phyloP scores from a whole-genome alignment of 306 rosid genomes.

The Amphicarpaea edgeworthii region DNA sequence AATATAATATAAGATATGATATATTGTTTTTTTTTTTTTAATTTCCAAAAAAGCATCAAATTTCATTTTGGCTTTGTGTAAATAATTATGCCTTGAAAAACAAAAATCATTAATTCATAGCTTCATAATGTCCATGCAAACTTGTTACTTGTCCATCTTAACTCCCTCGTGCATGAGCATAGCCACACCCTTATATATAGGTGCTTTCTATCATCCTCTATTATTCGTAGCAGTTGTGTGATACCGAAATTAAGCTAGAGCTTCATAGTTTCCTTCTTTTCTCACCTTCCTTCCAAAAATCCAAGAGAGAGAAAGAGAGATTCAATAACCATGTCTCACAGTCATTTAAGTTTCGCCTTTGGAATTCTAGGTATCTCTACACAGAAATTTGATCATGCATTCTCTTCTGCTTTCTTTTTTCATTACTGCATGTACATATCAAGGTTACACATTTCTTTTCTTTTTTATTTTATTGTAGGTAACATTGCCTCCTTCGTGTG shows the following conservation, averaged over 20 bases:
- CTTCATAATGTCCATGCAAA: conserved; percentile 50
- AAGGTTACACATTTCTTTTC: too few species aligned
- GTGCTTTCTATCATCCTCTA: background rate
- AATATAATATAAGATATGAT: background rate
- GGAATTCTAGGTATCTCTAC: conserved; percentile 70
- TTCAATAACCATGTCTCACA: conserved; percentile 49
- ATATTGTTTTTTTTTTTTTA: too few species aligned
- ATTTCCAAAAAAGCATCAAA: background rate
- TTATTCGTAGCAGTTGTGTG: conserved; percentile 38
- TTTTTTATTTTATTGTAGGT: too few species aligned
- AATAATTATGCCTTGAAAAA: conserved; percentile 31
- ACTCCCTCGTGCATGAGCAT: conserved; percentile 43
- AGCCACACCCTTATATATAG: conserved; percentile 53
- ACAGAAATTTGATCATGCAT: conserved; percentile 16
- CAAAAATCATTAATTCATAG: conserved; percentile 41
- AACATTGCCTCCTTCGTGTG: conserved; percentile 80
- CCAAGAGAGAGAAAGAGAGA: conserved; percentile 1
- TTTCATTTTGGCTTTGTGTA: conserved; percentile 41
- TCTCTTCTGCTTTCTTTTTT: background rate
- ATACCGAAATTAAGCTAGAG: conserved; percentile 31
- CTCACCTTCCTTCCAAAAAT: conserved; percentile 30
- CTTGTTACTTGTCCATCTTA: conserved; percentile 1
- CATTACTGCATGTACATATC: background rate
- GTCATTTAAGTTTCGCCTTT: conserved; percentile 56
- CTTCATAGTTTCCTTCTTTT: background rate